Percentiles rank a stretch among this genome's conserved stretches.
Evolutionary conservation across 495 filamentous ascomycete species (phyloP).

Genomic region (Penicillium waksmanii): DNA sequence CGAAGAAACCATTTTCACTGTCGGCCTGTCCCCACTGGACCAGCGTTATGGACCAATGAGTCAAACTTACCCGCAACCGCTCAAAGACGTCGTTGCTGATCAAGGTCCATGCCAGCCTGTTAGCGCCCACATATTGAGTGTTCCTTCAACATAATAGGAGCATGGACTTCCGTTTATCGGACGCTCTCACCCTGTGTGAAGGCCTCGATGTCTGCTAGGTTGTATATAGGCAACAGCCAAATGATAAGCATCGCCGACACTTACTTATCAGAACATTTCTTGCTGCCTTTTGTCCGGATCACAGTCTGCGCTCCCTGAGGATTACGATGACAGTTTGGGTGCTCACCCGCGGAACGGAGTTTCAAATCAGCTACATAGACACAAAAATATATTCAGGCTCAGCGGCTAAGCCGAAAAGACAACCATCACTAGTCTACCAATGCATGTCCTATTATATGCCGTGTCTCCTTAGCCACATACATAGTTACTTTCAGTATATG

Average conservation of each 20-base stretch:
- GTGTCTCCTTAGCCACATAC: conserved; percentile 29
- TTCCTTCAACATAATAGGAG: neutral
- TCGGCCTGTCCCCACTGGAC: conserved; percentile 22
- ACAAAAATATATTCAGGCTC: conserved; percentile 38
- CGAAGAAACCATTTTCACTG: conserved; percentile 56
- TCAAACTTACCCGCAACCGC: neutral
- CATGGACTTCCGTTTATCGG: neutral
- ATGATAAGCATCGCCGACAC: neutral
- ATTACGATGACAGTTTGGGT: neutral
- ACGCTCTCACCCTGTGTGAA: neutral
- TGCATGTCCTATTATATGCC: conserved; percentile 24
- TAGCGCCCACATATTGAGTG: neutral
- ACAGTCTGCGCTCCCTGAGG: neutral
- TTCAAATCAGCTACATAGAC: conserved; percentile 17
- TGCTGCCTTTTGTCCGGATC: neutral
- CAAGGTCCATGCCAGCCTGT: neutral
- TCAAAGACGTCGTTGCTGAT: neutral
- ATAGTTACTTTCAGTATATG: conserved; percentile 20
- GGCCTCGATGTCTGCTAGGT: neutral
- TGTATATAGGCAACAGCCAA: neutral
- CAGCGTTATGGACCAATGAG: neutral
- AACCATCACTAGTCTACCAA: conserved; percentile 35
- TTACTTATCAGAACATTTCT: neutral
- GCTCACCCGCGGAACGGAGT: neutral
- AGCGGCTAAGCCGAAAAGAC: conserved; percentile 33